Evolutionary conservation across 2,329 filamentous ascomycete genomes (phyloP).

Genomic region (Botrytis fabae): DNA sequence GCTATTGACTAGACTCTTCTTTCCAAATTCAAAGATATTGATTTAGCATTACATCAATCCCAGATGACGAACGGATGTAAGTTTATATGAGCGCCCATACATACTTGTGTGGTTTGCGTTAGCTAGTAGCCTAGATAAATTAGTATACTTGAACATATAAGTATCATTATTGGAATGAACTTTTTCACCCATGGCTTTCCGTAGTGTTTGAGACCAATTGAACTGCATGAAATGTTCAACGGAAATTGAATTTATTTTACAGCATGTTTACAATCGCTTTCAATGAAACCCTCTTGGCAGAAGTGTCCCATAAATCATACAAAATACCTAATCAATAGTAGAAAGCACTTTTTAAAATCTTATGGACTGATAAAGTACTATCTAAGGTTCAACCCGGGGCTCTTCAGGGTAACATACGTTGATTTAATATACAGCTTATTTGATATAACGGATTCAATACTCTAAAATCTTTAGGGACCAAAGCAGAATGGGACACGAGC

Average conservation of each 20-base stretch:
- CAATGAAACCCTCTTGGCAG: background rate
- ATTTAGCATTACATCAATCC: background rate
- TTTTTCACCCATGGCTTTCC: background rate
- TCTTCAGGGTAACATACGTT: no score
- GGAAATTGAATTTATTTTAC: accelerated
- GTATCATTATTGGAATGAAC: background rate
- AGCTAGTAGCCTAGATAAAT: background rate
- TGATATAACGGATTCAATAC: no score
- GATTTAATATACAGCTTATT: no score
- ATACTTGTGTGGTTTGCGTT: background rate
- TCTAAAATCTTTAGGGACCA: background rate
- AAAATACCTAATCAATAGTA: background rate
- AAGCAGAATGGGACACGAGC: background rate
- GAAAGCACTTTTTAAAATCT: background rate
- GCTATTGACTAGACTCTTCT: background rate
- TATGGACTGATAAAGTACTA: background rate
- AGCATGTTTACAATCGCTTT: background rate
- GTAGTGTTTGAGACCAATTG: background rate
- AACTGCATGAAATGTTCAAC: background rate
- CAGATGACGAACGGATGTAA: background rate
- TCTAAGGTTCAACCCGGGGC: no score
- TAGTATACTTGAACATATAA: background rate
- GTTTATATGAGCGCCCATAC: background rate
- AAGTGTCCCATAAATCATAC: background rate
- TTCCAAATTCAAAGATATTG: background rate